Percentiles rank a stretch among this genome's conserved stretches.
phyloP scores from a whole-genome alignment of 192 early-diverging fungal species.

The Thamnidium elegans region DNA sequence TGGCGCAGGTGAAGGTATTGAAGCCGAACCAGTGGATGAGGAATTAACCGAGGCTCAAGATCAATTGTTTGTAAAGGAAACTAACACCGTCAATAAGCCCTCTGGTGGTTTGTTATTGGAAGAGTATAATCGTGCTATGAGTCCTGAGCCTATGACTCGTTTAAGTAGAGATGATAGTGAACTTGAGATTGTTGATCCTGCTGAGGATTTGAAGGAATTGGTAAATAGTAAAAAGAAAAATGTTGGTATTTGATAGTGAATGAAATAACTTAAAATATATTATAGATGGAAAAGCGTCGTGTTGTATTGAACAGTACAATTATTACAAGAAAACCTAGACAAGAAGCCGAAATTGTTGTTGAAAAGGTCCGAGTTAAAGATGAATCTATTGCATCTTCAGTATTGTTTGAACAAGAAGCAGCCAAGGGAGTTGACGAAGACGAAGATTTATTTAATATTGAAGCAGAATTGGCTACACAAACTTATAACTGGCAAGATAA shows the following conservation, averaged over 20 bases:
- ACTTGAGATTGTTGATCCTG: conserved; percentile 54
- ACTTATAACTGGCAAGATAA: conserved; percentile 89
- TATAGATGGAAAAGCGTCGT: conserved; percentile 50
- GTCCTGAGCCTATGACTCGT: conserved; percentile 51
- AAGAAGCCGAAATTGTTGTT: conserved; percentile 11
- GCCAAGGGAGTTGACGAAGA: conserved; percentile 74
- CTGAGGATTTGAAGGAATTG: conserved; percentile 58
- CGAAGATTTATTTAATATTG: conserved; percentile 78
- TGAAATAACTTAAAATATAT: neutral
- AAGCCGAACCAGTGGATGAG: conserved; percentile 44
- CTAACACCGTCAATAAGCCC: conserved; percentile 46
- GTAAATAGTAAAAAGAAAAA: conserved; percentile 36
- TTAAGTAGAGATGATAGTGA: conserved; percentile 55
- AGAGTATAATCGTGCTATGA: conserved; percentile 62
- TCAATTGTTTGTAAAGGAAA: conserved; percentile 36
- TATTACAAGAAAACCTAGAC: conserved; percentile 47
- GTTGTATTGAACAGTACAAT: conserved; percentile 52
- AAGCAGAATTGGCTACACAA: conserved; percentile 59
- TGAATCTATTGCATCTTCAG: conserved; percentile 42
- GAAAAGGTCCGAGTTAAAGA: conserved; percentile 15
- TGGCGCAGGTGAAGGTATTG: conserved; percentile 38
- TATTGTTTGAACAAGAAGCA: conserved; percentile 69
- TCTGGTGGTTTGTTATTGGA: conserved; percentile 34
- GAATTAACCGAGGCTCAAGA: conserved; percentile 49
- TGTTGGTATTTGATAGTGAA: too few relatives aligned